Evolutionary conservation across 2,329 filamentous ascomycete species (phyloP), one percentile per base, ranked within the genome.

Genomic region (Botryotinia globosa): DNA sequence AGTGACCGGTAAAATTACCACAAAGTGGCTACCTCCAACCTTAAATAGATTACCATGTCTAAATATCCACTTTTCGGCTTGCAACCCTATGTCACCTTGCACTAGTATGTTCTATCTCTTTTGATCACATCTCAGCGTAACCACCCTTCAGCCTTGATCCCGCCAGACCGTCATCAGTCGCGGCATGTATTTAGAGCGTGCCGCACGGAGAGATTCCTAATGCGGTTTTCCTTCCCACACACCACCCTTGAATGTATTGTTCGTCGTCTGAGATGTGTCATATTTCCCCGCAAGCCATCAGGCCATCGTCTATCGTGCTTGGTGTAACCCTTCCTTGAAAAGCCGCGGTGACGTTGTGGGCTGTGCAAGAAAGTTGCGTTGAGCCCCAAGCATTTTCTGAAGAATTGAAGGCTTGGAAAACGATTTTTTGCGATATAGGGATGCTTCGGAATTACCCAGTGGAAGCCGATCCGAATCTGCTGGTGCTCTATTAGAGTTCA

Each of bases 31-130:
- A 18, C 34, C 48, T 29, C 48, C 64, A 67, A 67, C 64, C 34
- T 56, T 56, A 67, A 56, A 54, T 67, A 67, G 25, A 56, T 67
- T 67, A 12, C 45, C 22, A 48, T 39, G 45, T 9, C 64, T 22
- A 32, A 20, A 14, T 39, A 67, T n/a, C 64, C 64, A 67, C 64
- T 67, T 51, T 56, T 67, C 48, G 45, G 48, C 64, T 56, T 42
- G 25, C 34, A 37, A 56, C 18, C 25, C 32, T 67, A 63, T 67
- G 45, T 51, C 34, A 39, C 34, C 39, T 12, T 39, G 42, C 62
- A 45, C 42, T 34, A 59, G 56, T 29, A 39, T 39, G 18, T 67
- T 42, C 25, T n/a, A 37, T 54, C 5, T 54, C 25, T 56, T 7
- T 42, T 22, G 9, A 22, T 54, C 45, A 67, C 45, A 29, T 18